These are phyloP conservation scores for Stygiomarasmius scandens DNA, from an alignment of 1,284 basidiomycete species.

Conservation along the genomic window DNA sequence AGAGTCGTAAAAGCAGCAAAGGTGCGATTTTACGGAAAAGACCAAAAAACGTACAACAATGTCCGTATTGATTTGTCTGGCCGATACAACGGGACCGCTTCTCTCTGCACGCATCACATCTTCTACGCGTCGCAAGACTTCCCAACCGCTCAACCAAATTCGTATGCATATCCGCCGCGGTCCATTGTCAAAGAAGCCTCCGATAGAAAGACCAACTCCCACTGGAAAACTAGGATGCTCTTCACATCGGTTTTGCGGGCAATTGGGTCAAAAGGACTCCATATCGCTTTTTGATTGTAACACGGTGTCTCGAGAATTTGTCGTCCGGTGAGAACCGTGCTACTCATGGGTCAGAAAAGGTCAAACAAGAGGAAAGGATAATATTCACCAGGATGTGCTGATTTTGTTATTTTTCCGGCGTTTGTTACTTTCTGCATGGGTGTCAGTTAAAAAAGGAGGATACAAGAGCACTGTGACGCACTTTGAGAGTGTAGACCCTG, in stretches of 20 bases:
- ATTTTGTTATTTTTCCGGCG: constrained; percentile 83
- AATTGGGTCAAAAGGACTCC: constrained; percentile 86
- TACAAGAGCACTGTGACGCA: constrained; percentile 36
- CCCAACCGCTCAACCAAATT: too few species aligned
- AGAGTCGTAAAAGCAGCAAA: too few species aligned
- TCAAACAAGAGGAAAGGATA: constrained; percentile 3
- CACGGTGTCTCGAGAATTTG: constrained; percentile 95
- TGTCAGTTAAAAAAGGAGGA: neutral
- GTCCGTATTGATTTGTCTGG: too few species aligned
- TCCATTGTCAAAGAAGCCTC: too few species aligned
- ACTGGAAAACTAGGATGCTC: neutral
- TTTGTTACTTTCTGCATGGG: constrained; percentile 76
- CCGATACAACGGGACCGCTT: too few species aligned
- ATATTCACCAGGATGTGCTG: constrained; percentile 87
- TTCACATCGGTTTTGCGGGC: constrained; percentile 85
- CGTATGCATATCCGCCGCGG: too few species aligned
- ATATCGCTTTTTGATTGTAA: constrained; percentile 92
- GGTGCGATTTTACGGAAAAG: too few species aligned
- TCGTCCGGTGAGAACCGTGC: constrained; percentile 97
- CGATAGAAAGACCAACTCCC: too few species aligned
- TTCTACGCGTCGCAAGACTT: too few species aligned
- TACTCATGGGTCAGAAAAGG: constrained; percentile 30
- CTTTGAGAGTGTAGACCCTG: constrained; percentile 89
- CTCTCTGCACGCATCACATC: too few species aligned
- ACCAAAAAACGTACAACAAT: too few species aligned